These are phyloP conservation scores for Yamagishiella unicocca DNA, from an alignment of 139 green algal genomes.

Conservation along the genomic window DNA sequence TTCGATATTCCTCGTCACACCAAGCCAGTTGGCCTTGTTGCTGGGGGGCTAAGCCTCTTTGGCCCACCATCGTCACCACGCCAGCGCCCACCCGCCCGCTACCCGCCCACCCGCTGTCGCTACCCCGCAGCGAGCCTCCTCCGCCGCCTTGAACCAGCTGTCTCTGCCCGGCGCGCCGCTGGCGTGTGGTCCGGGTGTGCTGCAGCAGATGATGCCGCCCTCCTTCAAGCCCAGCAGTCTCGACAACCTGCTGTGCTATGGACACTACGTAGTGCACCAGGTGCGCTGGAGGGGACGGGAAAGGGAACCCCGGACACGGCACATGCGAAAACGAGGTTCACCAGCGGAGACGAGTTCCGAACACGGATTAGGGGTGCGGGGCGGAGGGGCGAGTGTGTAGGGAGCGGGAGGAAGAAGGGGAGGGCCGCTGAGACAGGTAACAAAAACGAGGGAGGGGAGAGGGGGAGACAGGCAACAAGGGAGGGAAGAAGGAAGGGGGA, in stretches of 20 bases:
- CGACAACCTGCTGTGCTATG: constrained; percentile 55
- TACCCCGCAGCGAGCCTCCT: constrained; percentile 12
- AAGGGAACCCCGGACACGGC: too few species aligned
- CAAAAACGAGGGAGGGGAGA: not conserved
- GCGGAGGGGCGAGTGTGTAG: not conserved
- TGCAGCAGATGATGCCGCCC: not conserved
- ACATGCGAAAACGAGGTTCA: too few species aligned
- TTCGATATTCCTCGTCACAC: not conserved
- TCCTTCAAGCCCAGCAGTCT: constrained; percentile 36
- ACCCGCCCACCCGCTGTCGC: not conserved
- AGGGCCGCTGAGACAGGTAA: not conserved
- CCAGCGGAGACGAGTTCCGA: too few species aligned
- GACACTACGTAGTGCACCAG: constrained; percentile 61
- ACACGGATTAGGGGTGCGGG: not conserved
- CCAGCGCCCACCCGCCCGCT: too few species aligned
- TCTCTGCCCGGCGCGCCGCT: not conserved
- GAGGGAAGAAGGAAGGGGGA: too few species aligned
- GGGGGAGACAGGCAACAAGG: not conserved
- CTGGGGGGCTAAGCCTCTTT: not conserved
- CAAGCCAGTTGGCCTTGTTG: not conserved
- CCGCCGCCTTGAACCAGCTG: not conserved
- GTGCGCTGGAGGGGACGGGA: not conserved
- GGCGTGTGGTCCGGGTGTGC: not conserved
- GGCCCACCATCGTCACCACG: too few species aligned
- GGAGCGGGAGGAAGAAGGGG: not conserved